A percentile compares a stretch with the other conserved stretches of the same genome.
phyloP scores from a whole-genome alignment of 768 basidiomycete species.

The Termitomyces sp. region DNA sequence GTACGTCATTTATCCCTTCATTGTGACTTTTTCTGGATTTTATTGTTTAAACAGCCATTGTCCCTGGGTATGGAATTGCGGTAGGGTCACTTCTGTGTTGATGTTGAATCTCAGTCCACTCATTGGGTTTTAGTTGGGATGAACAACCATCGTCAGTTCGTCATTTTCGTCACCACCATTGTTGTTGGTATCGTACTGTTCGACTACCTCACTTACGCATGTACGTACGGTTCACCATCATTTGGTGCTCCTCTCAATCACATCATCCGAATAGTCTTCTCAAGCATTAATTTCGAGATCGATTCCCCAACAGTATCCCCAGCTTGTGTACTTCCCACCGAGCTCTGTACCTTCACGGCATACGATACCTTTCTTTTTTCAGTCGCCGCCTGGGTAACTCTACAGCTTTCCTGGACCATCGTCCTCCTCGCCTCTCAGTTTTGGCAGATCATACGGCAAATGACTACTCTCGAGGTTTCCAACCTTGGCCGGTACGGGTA shows the following conservation, averaged over 20 bases:
- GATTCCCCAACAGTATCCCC: conserved; percentile 39
- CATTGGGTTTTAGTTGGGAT: conserved; percentile 58
- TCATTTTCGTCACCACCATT: conserved; percentile 85
- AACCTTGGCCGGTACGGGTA: conserved; percentile 95
- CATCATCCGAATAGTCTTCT: conserved; percentile 38
- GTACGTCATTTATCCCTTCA: conserved; percentile 40
- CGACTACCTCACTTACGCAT: conserved; percentile 79
- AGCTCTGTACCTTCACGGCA: conserved; percentile 66
- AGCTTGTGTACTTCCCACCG: conserved; percentile 62
- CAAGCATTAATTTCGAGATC: conserved; percentile 32
- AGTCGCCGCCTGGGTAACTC: conserved; percentile 79
- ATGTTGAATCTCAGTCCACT: not conserved
- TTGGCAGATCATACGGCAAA: conserved; percentile 91
- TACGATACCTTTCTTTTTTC: conserved; percentile 82
- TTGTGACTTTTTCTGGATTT: conserved; percentile 1
- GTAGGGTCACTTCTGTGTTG: conserved; percentile 38
- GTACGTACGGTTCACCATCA: conserved; percentile 40
- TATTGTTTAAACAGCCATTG: conserved; percentile 64
- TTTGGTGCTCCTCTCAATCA: not conserved
- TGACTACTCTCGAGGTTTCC: conserved; percentile 94
- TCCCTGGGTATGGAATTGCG: conserved; percentile 99
- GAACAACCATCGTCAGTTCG: conserved; percentile 94
- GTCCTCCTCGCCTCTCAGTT: conserved; percentile 82
- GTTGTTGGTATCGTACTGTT: conserved; percentile 78
- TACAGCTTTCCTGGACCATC: conserved; percentile 94